Conservation (phyloP, 1,139 yeast genomes). For the Yamadazyma sp. region DNA sequence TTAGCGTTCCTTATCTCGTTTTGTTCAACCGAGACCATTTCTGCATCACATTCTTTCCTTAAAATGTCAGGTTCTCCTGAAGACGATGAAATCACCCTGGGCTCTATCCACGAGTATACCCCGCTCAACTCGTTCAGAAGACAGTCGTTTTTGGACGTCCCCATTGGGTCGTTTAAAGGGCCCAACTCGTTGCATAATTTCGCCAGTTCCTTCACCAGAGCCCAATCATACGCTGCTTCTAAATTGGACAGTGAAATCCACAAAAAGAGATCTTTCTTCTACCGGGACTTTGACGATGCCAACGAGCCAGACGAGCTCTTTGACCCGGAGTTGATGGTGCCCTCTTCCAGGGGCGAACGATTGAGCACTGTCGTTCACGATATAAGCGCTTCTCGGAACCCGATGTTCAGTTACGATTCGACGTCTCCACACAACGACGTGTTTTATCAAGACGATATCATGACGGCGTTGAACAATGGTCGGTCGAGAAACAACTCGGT, state of each 20-base stretch:
- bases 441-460: slow-evolving; percentile 42
- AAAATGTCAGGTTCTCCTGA: background rate
- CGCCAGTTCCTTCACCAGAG: slow-evolving; percentile 49
- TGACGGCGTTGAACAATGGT: slow-evolving; percentile 26
- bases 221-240: slow-evolving; percentile 46
- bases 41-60: too few relatives aligned
- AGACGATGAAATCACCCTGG: slow-evolving; percentile 3
- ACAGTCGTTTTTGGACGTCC: slow-evolving; percentile 37
- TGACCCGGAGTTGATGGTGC: slow-evolving; percentile 72
- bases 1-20: too few relatives aligned
- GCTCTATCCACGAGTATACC: slow-evolving; percentile 15
- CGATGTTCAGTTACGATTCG: slow-evolving; percentile 21
- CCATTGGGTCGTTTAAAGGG: slow-evolving; percentile 48
- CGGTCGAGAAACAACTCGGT: slow-evolving; percentile 33
- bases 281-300: slow-evolving; percentile 15
- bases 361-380: slow-evolving; percentile 55
- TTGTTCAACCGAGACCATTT: too few relatives aligned
- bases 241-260: slow-evolving; percentile 46
- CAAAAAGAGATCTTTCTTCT: slow-evolving; percentile 43
- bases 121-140: slow-evolving; percentile 23
- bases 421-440: slow-evolving; percentile 28
- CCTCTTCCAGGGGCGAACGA: slow-evolving; percentile 62
- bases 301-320: slow-evolving; percentile 46
- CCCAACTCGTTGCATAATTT: slow-evolving; percentile 49
- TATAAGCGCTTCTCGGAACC: slow-evolving; percentile 24